phyloP scores from a whole-genome alignment of 1,284 basidiomycete species.

The Irpex rosettiformis region DNA sequence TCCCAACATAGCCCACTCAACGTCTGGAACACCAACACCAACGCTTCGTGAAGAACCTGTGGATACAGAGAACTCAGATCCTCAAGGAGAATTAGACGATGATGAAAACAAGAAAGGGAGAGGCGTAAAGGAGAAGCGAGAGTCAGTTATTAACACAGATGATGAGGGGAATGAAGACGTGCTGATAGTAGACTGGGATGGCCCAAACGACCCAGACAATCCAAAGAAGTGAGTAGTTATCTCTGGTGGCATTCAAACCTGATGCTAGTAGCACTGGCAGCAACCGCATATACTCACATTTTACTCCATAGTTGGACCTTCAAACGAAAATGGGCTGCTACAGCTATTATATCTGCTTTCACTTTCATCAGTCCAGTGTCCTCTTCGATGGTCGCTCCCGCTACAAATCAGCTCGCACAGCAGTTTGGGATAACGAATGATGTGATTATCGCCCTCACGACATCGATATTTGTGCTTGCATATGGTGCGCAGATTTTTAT shows the following conservation, averaged over 20 bases:
- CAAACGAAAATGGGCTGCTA: constrained; percentile 59
- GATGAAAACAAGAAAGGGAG: background rate
- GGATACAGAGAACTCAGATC: constrained; percentile 8
- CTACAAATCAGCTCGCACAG: constrained; percentile 46
- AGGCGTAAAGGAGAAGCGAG: background rate
- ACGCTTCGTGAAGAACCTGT: constrained; percentile 11
- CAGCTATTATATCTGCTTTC: constrained; percentile 57
- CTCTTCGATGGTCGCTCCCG: constrained; percentile 74
- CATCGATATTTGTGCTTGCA: constrained; percentile 67
- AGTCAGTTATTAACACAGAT: background rate
- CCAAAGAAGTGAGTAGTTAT: constrained; percentile 52
- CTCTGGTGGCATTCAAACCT: background rate
- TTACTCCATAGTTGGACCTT: constrained; percentile 47
- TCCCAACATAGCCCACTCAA: background rate
- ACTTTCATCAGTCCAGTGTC: constrained; percentile 67
- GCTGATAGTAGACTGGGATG: constrained; percentile 58
- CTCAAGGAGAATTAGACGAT: constrained; percentile 5
- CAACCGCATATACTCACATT: background rate
- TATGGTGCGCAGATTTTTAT: constrained; percentile 40
- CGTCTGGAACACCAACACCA: constrained; percentile 1
- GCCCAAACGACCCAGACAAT: constrained; percentile 57
- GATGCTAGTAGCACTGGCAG: no score
- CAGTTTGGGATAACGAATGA: constrained; percentile 54
- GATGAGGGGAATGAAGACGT: constrained; percentile 2
- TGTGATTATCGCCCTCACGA: constrained; percentile 54